Percentiles rank a stretch among this genome's conserved stretches.
Evolutionary conservation across 83 land plant species (phyloP).

Genomic region (Larix sibirica): DNA sequence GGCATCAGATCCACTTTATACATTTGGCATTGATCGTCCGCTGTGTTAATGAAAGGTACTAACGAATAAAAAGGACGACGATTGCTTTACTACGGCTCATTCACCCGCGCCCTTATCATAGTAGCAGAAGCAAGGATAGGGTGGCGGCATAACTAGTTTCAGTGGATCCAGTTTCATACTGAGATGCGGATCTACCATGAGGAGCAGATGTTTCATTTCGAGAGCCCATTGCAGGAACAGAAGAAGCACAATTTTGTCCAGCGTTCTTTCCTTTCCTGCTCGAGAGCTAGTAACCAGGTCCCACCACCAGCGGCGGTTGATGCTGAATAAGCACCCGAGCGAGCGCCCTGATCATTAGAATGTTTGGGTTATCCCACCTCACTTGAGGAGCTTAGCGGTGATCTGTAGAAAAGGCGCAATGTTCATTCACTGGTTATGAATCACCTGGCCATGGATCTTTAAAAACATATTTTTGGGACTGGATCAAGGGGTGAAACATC

Average conservation of each 20-base stretch:
- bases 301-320: not conserved
- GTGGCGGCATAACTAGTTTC: too few species aligned
- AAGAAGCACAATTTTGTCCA: too few species aligned
- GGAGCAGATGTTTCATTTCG: too few species aligned
- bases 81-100: not conserved
- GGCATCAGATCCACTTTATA: not conserved
- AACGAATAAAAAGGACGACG: not conserved
- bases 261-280: not conserved
- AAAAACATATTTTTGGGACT: not conserved
- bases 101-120: too few species aligned
- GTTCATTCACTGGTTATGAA: not conserved
- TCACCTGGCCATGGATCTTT: not conserved
- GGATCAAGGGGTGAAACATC: not conserved
- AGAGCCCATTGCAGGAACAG: too few species aligned
- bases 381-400: not conserved
- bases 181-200: too few species aligned
- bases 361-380: not conserved
- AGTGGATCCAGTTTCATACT: too few species aligned
- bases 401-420: not conserved
- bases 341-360: not conserved
- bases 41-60: not conserved
- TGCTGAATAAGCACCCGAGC: not conserved
- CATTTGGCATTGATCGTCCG: not conserved
- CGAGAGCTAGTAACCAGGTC: not conserved
- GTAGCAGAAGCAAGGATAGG: too few species aligned